phyloP scores from a whole-genome alignment of 2,329 filamentous ascomycete genomes.

The Penicillium sp. region DNA sequence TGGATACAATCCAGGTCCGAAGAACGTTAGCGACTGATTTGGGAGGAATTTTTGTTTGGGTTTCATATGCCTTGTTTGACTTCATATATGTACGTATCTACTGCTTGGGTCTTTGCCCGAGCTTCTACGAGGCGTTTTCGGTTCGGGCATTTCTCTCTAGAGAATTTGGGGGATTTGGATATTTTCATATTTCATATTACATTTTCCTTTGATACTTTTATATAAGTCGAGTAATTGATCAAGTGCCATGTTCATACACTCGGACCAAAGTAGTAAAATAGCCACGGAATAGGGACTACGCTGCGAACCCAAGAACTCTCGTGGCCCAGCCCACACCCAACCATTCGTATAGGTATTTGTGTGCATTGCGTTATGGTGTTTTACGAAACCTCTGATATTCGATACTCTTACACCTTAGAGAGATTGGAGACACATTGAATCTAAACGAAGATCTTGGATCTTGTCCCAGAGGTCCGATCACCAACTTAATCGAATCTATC shows the following conservation, averaged over 20 bases:
- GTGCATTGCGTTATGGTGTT: constrained; percentile 3
- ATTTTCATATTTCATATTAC: neutral
- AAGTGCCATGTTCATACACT: constrained; percentile 8
- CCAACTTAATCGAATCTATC: neutral
- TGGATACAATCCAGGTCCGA: neutral
- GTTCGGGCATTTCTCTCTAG: neutral
- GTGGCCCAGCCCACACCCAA: constrained; percentile 43
- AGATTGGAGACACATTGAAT: too few species aligned
- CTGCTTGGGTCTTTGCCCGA: neutral
- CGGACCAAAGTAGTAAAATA: constrained; percentile 34
- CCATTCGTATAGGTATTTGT: constrained; percentile 37
- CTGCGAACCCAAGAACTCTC: constrained; percentile 36
- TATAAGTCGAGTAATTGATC: neutral
- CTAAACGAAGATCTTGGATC: too few species aligned
- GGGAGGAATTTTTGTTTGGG: neutral
- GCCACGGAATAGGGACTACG: constrained; percentile 38
- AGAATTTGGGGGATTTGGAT: neutral
- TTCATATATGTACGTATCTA: neutral
- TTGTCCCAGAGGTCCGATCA: neutral
- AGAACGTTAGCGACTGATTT: neutral
- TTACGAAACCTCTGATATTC: too few species aligned
- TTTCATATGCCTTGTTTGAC: neutral
- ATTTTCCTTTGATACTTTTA: too few species aligned
- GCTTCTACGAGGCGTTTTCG: neutral
- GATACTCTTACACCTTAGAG: too few species aligned